Base-by-base conservation (phyloP, 78 protist species). In the Emiliania huxleyi region DNA sequence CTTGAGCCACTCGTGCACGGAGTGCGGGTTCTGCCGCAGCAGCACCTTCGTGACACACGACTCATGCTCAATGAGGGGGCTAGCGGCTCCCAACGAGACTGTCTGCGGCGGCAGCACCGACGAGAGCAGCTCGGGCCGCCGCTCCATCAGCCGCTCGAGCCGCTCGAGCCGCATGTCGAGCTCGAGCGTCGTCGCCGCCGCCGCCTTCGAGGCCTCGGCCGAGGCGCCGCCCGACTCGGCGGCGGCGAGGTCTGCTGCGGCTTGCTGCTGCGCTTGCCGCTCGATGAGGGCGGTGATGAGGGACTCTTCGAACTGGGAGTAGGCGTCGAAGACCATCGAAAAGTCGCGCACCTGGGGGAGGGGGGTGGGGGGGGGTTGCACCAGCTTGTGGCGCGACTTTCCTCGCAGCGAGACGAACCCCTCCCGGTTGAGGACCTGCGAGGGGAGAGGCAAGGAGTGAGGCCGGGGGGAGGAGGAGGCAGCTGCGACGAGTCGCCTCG, bases 1-100 rank as follows among this genome's bases (percentile, higher is more conserved):
- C 90, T 97, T 96, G 92, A 90, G 97, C 99, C 99, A 99, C 87
- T 99, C 99, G 75, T 44, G 62, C 19, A 99, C 99, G 52, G 97
- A 97, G 96, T 98, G 97, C 38, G 99, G 99, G 91, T 98, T 98
- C 90, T 99, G 99, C 19, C 96, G 87, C 73, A 95, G 93, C 29
- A 89, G 94, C n/a, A 91, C 93, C 1, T 44, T 6, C 29, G 92
- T 15, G 12, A 75, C 21, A 12, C 21, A 75, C 37, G 37, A 37
- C 37, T 15, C 83, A 75, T 15, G 37, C 37, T n/a, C n/a, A n/a
- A n/a, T n/a, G n/a, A n/a, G n/a, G n/a, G n/a, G n/a, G n/a, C n/a
- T n/a, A n/a, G n/a, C n/a, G n/a, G n/a, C n/a, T n/a, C n/a, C n/a
- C n/a, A n/a, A n/a, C n/a, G n/a, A n/a, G n/a, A n/a, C n/a, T n/a